These are phyloP conservation scores for Pyropia yezoensis DNA, from an alignment of 23 red algal species.

Conservation along the genomic window DNA sequence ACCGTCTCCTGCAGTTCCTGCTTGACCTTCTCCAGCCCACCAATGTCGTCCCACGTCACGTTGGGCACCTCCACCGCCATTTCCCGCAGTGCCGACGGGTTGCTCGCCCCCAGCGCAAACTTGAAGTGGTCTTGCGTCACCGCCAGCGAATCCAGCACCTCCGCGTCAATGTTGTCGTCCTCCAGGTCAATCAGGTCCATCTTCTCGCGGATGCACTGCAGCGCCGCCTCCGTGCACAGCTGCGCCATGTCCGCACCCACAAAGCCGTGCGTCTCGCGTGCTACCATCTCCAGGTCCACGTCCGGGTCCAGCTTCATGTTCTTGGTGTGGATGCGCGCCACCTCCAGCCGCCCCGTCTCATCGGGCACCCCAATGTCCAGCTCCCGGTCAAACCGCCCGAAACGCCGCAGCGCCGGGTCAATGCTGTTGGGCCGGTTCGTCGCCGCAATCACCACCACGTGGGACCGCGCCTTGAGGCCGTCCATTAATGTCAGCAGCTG, in stretches of 20 bases:
- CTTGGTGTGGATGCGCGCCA: slow-evolving; percentile 98
- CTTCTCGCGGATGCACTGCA: slow-evolving; percentile 99
- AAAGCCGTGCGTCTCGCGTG: slow-evolving; percentile 93
- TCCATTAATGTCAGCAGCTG: slow-evolving; percentile 99
- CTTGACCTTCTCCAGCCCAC: slow-evolving; percentile 95
- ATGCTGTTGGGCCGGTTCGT: slow-evolving; percentile 97
- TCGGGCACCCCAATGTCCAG: slow-evolving; percentile 99
- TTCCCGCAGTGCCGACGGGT: slow-evolving; percentile 91
- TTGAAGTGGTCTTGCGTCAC: slow-evolving; percentile 98
- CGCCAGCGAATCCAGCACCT: slow-evolving; percentile 86
- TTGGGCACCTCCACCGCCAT: slow-evolving; percentile 98
- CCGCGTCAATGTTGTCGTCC: slow-evolving; percentile 96
- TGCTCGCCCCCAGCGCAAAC: slow-evolving; percentile 87
- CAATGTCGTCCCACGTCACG: slow-evolving; percentile 99
- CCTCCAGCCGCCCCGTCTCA: slow-evolving; percentile 96
- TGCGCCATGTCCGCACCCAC: slow-evolving; percentile 97
- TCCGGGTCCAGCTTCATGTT: slow-evolving; percentile 98
- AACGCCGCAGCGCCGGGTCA: slow-evolving; percentile 94
- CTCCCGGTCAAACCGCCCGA: slow-evolving; percentile 98
- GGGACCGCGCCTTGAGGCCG: slow-evolving; percentile 86
- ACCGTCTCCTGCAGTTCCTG: slow-evolving; percentile 96
- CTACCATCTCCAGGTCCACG: slow-evolving; percentile 82
- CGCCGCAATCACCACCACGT: slow-evolving; percentile 97
- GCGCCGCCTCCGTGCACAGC: slow-evolving; percentile 92
- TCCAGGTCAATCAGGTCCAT: slow-evolving; percentile 99